Evolutionary conservation across 345 rosid genomes (phyloP), one percentile per base, ranked within the genome.

Genomic region (Eucalyptus pumila): DNA sequence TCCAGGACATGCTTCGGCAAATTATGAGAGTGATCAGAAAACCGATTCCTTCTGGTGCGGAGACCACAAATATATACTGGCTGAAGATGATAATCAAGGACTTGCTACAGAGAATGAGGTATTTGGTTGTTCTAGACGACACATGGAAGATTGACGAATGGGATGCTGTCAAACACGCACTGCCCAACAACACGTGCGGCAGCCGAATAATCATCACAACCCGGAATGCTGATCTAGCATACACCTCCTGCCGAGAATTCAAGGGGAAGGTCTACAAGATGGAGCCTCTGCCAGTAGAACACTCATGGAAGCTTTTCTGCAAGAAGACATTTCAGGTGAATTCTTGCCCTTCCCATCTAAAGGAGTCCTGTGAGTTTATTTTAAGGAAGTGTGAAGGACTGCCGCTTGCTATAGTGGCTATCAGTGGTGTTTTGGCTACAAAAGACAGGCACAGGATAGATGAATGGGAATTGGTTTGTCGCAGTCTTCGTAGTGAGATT

Each of bases 371-470:
- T 30, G 51, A n/a, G 45, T 76, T 48, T 3, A 93, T 94, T 83
- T 87, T 93, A 48, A 87, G 88, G 47, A 94, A 90, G 37, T 94
- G 95, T 44, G 93, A 86, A 45, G 95, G 94, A 30, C 58, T 94
- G 19, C 94, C 93, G 5, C 93, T 94, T 44, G 94, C 95, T 34
- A 93, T 94, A 16, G 93, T 93, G 81, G 95, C 94, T 6, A 91
- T 94, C 65, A 88, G 95, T 42, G 95, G 94, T 14, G 93, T 92
- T 60, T 52, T 94, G 89, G 92, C 94, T 15, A 76, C 93, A 15
- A 92, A 91, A 83, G 89, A 89, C 86, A 91, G 60, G 67, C 60
- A 42, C 42, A 87, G 88, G 32, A 88, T 88, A 14, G 93, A 89
- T 60, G 92, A 93, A 89, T 94, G 95, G 95, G 92, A 90, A 27